phyloP scores from a whole-genome alignment of 768 basidiomycete species.

The Suillus weaverae region DNA sequence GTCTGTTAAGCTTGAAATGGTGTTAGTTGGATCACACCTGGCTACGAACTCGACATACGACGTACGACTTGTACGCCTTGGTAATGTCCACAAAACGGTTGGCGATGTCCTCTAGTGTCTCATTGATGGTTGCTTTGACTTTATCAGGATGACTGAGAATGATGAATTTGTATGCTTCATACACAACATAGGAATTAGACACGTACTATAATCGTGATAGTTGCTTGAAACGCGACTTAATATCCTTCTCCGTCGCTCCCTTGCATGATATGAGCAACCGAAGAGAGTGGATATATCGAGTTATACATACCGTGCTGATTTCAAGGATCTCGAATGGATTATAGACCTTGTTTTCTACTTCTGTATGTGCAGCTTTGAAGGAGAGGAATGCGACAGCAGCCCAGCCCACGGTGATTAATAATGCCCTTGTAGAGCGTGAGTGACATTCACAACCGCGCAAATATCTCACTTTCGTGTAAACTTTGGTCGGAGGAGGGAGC shows the following conservation, averaged over 20 bases:
- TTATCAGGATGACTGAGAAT: slow-evolving; percentile 90
- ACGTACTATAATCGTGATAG: slow-evolving; percentile 84
- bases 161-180: slow-evolving; percentile 5
- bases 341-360: slow-evolving; percentile 71
- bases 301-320: slow-evolving; percentile 54
- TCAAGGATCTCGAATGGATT: slow-evolving; percentile 95
- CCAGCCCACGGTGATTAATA: slow-evolving; percentile 75
- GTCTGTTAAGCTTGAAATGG: slow-evolving; percentile 71
- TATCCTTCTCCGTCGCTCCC: slow-evolving; percentile 80
- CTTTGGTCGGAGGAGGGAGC: slow-evolving; percentile 48
- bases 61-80: slow-evolving; percentile 95
- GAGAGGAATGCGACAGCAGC: slow-evolving; percentile 61
- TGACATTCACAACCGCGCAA: slow-evolving; percentile 7
- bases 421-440: slow-evolving; percentile 42
- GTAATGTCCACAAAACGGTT: slow-evolving; percentile 89
- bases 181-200: not conserved
- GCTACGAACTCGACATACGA: slow-evolving; percentile 8
- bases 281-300: not conserved
- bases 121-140: slow-evolving; percentile 76
- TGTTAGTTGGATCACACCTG: slow-evolving; percentile 4
- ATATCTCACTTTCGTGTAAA: slow-evolving; percentile 51
- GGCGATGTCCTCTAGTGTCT: slow-evolving; percentile 85
- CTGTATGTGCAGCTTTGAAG: slow-evolving; percentile 58
- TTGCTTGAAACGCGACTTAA: slow-evolving; percentile 94
- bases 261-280: slow-evolving; percentile 28